Conservation (phyloP, 1,139 yeast species). For the Magnusiomyces tetraspermus region DNA sequence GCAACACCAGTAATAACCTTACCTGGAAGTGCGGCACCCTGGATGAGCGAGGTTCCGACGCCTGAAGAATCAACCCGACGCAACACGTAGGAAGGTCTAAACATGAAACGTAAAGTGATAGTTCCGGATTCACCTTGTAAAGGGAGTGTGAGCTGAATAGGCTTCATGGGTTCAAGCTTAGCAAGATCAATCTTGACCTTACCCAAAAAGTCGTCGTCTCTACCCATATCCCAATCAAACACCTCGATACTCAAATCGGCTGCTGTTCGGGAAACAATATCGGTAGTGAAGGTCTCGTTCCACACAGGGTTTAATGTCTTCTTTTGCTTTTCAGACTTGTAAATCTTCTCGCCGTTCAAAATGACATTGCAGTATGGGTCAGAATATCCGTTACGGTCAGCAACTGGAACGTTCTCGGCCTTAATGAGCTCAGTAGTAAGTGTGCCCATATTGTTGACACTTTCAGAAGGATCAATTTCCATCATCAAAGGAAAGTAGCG, state of each 20-base stretch:
- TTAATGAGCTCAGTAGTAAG: conserved; percentile 52
- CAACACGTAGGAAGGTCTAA: conserved; percentile 61
- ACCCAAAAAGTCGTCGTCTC: conserved; percentile 74
- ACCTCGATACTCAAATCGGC: conserved; percentile 51
- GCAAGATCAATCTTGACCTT: conserved; percentile 49
- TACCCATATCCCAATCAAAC: conserved; percentile 90
- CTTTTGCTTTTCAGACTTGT: conserved; percentile 71
- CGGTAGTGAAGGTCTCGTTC: conserved; percentile 55
- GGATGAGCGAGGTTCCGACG: conserved; percentile 23
- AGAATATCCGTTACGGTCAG: conserved; percentile 83
- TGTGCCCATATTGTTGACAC: conserved; percentile 66
- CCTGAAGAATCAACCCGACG: conserved; percentile 30
- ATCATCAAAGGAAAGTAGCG: conserved; percentile 70
- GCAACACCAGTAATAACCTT: conserved; percentile 27
- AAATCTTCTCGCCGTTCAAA: conserved; percentile 53
- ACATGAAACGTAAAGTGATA: conserved; percentile 48
- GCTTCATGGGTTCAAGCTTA: conserved; percentile 50
- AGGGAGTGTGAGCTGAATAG: conserved; percentile 45
- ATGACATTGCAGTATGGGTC: conserved; percentile 77
- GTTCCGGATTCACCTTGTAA: conserved; percentile 49
- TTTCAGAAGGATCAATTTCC: conserved; percentile 63
- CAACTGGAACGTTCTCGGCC: conserved; percentile 68
- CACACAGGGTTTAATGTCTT: conserved; percentile 82
- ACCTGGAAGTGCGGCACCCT: conserved; percentile 19
- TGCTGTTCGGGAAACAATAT: conserved; percentile 51